Evolutionary conservation across 176 grass and related monocot species (phyloP), one percentile per base, ranked within the genome.

Genomic region (Tuctoria greenei): DNA sequence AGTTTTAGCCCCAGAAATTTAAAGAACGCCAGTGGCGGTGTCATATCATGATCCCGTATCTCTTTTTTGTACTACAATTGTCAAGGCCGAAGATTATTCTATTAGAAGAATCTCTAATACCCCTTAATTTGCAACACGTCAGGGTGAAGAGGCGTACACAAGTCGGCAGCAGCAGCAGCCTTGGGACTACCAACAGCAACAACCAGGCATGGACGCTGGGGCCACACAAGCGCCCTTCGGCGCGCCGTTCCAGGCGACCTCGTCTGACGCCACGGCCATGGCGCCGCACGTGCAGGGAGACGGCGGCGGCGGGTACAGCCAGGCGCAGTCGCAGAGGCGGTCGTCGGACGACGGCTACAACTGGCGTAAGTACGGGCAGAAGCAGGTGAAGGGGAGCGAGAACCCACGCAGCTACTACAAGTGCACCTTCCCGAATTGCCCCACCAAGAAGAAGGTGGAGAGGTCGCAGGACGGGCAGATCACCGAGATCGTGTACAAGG

Each of bases 361-460:
- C 83, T 97, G 94, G 94, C 89, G 94, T 47, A 97, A 97, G 86
- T 97, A 97, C 65, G 94, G 94, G 83, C 94, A 97, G 82, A 97
- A 97, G 81, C 94, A 93, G 87, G 94, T 97, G 66, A 97, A 97
- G 69, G 91, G 88, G 66, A 97, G 94, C 64, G 91, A 97, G 86
- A 97, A 97, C 56, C 94, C 94, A 1, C 94, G 94, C 52, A 97
- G 94, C 82, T 97, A 97, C 81, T 97, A 91, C 94, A 97, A 97
- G 88, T 97, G 94, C 83, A 91, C 94, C 25, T 93, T 81, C 78
- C 88, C 94, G 26, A 74, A 40, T 84, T 97, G 94, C 86, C 88
- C 91, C 8, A 97, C 94, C 37, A 97, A 97, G 90, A 97, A 97
- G 89, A 97, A 97, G 80, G 91, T 97, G 58, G 94, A 97, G 88